Percentiles rank a stretch among this genome's conserved stretches.
phyloP scores from a whole-genome alignment of 2,329 filamentous ascomycete species.

The Acarospora socialis region DNA sequence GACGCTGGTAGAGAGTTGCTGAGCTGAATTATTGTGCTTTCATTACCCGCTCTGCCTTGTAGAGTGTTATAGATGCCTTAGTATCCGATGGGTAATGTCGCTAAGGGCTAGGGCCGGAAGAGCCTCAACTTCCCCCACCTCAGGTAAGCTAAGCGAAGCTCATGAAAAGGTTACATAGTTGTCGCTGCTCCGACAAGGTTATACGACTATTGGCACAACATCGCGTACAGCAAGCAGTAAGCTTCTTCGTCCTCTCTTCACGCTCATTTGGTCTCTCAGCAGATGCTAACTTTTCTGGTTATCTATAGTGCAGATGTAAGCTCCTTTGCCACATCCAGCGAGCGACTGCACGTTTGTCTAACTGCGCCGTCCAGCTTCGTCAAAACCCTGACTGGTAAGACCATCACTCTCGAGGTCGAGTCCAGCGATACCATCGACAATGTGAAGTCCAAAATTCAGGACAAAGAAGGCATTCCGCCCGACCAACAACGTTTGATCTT shows the following conservation, averaged over 20 bases:
- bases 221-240: conserved; percentile 36
- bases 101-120: no score
- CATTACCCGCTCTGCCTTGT: no score
- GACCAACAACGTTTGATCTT: conserved; percentile 99
- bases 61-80: no score
- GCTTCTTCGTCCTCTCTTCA: conserved; percentile 16
- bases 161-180: no score
- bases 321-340: conserved; percentile 19
- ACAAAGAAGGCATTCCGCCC: conserved; percentile 97
- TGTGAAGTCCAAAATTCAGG: conserved; percentile 99
- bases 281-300: conserved; percentile 36
- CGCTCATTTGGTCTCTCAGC: conserved; percentile 5
- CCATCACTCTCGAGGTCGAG: conserved; percentile 99
- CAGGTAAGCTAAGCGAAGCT: no score
- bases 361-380: conserved; percentile 59
- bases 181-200: no score
- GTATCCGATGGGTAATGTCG: no score
- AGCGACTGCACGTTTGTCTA: conserved; percentile 3
- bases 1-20: no score
- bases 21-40: no score
- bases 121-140: no score
- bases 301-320: conserved; percentile 79
- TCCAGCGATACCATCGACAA: conserved; percentile 99
- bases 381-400: conserved; percentile 99
- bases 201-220: no score